A percentile compares a stretch with the other conserved stretches of the same genome.
phyloP scores from a whole-genome alignment of 768 basidiomycete species.

The Suillus subalutaceus region DNA sequence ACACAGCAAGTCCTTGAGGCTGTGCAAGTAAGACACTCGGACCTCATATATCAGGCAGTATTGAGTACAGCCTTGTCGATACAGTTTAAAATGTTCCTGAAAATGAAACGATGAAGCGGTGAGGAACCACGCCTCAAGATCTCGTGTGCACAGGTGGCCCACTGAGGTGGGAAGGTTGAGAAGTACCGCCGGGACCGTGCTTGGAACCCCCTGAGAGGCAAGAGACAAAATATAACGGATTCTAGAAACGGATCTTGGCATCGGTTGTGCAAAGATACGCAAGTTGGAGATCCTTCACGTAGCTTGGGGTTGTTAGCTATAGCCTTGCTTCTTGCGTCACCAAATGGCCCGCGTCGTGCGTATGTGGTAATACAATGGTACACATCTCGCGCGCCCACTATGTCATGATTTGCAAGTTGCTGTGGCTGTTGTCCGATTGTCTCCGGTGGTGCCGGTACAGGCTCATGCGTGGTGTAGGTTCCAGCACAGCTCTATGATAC shows the following conservation, averaged over 20 bases:
- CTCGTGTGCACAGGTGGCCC: background rate
- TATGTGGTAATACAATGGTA: background rate
- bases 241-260: background rate
- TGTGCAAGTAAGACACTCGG: background rate
- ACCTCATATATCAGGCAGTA: background rate
- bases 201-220: background rate
- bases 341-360: background rate
- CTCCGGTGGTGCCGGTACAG: background rate
- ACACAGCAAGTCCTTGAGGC: slow-evolving; percentile 2
- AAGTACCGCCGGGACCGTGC: background rate
- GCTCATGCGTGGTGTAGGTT: background rate
- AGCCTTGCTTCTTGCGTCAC: background rate
- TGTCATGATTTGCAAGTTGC: background rate
- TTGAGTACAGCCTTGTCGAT: background rate
- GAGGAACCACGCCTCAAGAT: background rate
- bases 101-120: background rate
- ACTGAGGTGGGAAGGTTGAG: too few relatives aligned
- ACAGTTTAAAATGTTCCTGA: background rate
- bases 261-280: background rate
- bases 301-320: background rate
- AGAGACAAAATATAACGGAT: background rate
- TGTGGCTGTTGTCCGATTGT: background rate
- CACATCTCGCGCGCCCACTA: background rate
- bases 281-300: background rate
- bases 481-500: background rate